A percentile compares a stretch with the other conserved stretches of the same genome.
Evolutionary conservation across 2,329 filamentous ascomycete genomes (phyloP).

Genomic region (Diaporthe australafricana): DNA sequence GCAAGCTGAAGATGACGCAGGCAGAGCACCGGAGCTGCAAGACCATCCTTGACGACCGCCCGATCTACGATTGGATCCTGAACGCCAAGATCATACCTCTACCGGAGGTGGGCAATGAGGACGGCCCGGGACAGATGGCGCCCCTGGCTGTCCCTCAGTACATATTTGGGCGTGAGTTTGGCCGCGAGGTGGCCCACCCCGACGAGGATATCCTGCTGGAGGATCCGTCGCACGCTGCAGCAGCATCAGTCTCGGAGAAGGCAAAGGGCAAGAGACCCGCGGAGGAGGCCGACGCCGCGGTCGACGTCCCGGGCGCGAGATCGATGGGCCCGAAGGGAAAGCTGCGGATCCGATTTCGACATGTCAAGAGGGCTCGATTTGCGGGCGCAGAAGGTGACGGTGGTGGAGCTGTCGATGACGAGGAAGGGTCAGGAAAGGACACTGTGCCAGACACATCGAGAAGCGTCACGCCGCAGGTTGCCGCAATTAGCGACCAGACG

Average conservation of each 20-base stretch:
- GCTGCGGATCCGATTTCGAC: neutral
- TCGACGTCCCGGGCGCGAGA: neutral
- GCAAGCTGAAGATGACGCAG: conserved; percentile 80
- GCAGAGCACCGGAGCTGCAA: conserved; percentile 68
- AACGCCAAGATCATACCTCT: conserved; percentile 59
- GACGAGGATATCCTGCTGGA: conserved; percentile 58
- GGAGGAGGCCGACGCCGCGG: neutral
- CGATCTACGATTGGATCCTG: conserved; percentile 69
- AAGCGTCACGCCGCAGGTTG: neutral
- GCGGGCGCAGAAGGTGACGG: neutral
- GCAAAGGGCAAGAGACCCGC: neutral
- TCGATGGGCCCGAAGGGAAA: neutral
- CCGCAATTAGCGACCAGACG: neutral
- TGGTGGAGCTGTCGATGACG: no score
- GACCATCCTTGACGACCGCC: conserved; percentile 67
- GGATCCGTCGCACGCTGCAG: conserved; percentile 34
- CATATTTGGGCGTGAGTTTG: conserved; percentile 64
- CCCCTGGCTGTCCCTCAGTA: conserved; percentile 57
- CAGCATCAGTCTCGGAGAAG: neutral
- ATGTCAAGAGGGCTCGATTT: conserved; percentile 21
- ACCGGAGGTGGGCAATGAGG: conserved; percentile 37
- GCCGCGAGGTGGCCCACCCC: conserved; percentile 51
- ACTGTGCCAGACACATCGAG: neutral
- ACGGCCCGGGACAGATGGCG: conserved; percentile 61
- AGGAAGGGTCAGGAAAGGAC: neutral